Percentiles rank a stretch among this genome's conserved stretches.
Evolutionary conservation across 2,329 filamentous ascomycete genomes (phyloP).

Genomic region (Lachnellula hyalina): DNA sequence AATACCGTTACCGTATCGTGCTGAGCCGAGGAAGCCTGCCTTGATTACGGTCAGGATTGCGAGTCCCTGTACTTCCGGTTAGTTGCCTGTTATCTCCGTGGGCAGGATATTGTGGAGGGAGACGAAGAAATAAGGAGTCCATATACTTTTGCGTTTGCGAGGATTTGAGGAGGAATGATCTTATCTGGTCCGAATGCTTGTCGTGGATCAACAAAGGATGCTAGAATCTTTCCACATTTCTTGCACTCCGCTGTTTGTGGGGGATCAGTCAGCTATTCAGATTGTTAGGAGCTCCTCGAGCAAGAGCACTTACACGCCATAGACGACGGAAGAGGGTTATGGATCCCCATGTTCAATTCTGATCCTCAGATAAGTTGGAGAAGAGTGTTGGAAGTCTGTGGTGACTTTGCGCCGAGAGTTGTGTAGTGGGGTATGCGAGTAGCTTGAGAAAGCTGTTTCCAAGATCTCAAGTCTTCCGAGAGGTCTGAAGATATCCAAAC

Average conservation of each 20-base stretch:
- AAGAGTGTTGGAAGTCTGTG: not conserved
- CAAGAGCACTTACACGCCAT: slow-evolving; percentile 55
- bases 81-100: slow-evolving; percentile 3
- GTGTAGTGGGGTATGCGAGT: not conserved
- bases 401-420: not conserved
- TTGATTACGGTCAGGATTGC: slow-evolving; percentile 84
- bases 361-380: not conserved
- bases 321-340: slow-evolving; percentile 62
- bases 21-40: slow-evolving; percentile 79
- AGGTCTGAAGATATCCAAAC: not conserved
- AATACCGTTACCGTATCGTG: slow-evolving; percentile 74
- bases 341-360: slow-evolving; percentile 50
- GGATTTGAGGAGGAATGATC: slow-evolving; percentile 85
- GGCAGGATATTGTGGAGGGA: too few relatives aligned
- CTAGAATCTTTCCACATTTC: slow-evolving; percentile 93
- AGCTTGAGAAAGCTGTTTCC: not conserved
- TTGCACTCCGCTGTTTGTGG: slow-evolving; percentile 76
- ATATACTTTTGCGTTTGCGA: slow-evolving; percentile 82
- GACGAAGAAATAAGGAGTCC: slow-evolving; percentile 1
- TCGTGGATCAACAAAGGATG: slow-evolving; percentile 88
- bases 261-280: slow-evolving; percentile 16
- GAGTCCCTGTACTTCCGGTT: slow-evolving; percentile 51
- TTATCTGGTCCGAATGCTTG: slow-evolving; percentile 96
- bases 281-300: slow-evolving; percentile 12
- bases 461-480: not conserved